These are phyloP conservation scores for Syncephalastrum racemosum DNA, from an alignment of 371 early-diverging fungal genomes.

Conservation along the genomic window DNA sequence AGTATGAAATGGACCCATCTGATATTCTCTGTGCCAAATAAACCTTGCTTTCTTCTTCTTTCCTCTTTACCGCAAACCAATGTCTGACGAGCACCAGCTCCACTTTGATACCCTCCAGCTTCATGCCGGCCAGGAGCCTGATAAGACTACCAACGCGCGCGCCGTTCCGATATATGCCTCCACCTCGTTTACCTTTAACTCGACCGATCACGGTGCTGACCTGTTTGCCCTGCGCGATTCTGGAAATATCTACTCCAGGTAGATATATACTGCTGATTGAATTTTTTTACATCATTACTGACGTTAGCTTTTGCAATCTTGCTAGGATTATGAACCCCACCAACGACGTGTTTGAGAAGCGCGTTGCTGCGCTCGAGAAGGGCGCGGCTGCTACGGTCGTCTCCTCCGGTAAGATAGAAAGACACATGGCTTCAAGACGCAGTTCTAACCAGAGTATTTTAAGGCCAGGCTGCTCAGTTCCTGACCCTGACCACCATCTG, in stretches of 20 bases:
- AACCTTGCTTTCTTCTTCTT: background rate
- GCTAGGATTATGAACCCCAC: conserved; percentile 75
- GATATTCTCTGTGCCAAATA: too few species aligned
- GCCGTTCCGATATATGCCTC: conserved; percentile 91
- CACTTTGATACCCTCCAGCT: conserved; percentile 89
- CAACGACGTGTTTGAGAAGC: conserved; percentile 83
- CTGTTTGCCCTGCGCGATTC: conserved; percentile 68
- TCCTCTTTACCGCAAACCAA: background rate
- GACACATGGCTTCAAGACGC: too few species aligned
- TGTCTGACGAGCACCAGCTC: conserved; percentile 27
- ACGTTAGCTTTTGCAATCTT: background rate
- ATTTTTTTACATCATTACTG: background rate
- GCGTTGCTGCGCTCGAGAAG: conserved; percentile 86
- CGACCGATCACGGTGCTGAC: conserved; percentile 75
- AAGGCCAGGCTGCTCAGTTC: conserved; percentile 87
- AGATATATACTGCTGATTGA: conserved; percentile 2
- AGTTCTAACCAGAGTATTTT: conserved; percentile 10
- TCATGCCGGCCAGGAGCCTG: conserved; percentile 81
- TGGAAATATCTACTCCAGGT: conserved; percentile 81
- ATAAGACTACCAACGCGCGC: conserved; percentile 72
- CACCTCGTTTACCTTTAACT: conserved; percentile 76
- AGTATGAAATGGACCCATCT: too few species aligned
- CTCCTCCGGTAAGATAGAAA: conserved; percentile 39
- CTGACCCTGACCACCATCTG: conserved; percentile 74
- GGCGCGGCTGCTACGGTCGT: conserved; percentile 64